Conservation (phyloP, 2,329 filamentous ascomycete species). For the Endoconidiophora laricicola region DNA sequence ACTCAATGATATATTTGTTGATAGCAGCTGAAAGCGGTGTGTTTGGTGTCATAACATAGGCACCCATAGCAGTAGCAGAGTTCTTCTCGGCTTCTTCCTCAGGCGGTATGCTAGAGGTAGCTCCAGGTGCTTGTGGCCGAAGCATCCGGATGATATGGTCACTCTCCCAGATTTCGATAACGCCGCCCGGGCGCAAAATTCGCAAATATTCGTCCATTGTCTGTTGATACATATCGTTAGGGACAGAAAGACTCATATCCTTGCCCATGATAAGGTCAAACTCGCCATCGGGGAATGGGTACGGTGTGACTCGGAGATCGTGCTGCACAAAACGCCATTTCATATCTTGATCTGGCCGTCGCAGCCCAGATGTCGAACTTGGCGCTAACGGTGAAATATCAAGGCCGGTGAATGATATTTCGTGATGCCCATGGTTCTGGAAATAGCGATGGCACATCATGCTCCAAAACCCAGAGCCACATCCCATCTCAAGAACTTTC, state of each 20-base stretch:
- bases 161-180: slow-evolving; percentile 76
- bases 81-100: slow-evolving; percentile 39
- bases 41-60: slow-evolving; percentile 67
- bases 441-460: slow-evolving; percentile 75
- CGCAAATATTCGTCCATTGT: slow-evolving; percentile 59
- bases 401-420: slow-evolving; percentile 65
- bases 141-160: slow-evolving; percentile 74
- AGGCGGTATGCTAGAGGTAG: slow-evolving; percentile 14
- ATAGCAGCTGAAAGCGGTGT: slow-evolving; percentile 67
- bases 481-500: slow-evolving; percentile 71
- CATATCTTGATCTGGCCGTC: slow-evolving; percentile 51
- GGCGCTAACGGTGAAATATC: slow-evolving; percentile 60
- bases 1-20: slow-evolving; percentile 68
- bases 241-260: slow-evolving; percentile 53
- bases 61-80: slow-evolving; percentile 52
- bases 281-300: slow-evolving; percentile 62
- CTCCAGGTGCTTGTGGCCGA: slow-evolving; percentile 53
- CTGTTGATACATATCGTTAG: slow-evolving; percentile 38
- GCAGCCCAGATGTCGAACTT: slow-evolving; percentile 20
- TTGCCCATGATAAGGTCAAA: slow-evolving; percentile 86
- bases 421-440: slow-evolving; percentile 45
- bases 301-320: slow-evolving; percentile 57
- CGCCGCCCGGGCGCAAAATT: slow-evolving; percentile 59
- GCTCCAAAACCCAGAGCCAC: slow-evolving; percentile 80
- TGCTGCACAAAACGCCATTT: slow-evolving; percentile 82